Evolutionary conservation across 495 filamentous ascomycete species (phyloP), one percentile per base, ranked within the genome.

Genomic region (Penicillium steckii): DNA sequence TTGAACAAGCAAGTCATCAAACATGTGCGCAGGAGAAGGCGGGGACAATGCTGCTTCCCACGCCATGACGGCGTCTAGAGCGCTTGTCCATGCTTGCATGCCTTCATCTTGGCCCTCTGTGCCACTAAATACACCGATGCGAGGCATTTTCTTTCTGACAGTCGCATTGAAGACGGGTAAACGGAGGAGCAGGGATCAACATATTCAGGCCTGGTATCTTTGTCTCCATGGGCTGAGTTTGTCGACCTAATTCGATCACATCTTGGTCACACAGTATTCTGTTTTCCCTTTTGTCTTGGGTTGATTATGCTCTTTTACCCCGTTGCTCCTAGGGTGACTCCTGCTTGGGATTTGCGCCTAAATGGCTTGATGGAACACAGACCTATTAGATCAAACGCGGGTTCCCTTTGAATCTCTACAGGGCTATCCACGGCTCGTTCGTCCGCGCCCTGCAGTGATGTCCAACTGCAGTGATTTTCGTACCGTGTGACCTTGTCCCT

Each of bases 361-460:
- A 45, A 57, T 64, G 52, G 41, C 24, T 30, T 46, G 26, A 21
- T 37, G 54, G 48, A 30, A 32, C 50, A 53, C 53, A 24, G 40
- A n/a, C 30, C 57, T 37, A 42, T 50, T 35, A 37, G 40, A 13
- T 15, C 33, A 37, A 32, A 44, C 23, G 41, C 40, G 42, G 44
- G 40, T 26, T 40, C 12, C 27, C 15, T 55, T 52, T 19, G 27
- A 60, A 42, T 52, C 37, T 21, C 45, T 52, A 42, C 48, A 40
- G 42, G 44, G 47, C 55, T 51, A 44, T 57, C 52, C 60, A 60
- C 59, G 53, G 56, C 61, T 55, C 50, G 53, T 29, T 41, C 42
- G n/a, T 44, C 60, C 40, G 52, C 53, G 45, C 56, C 59, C 72
- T 72, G 68, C 69, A 71, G 29, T 65, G 68, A 53, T 72, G 69